Evolutionary conservation across 768 basidiomycete genomes (phyloP).

Genomic region (Aureoboletus auriporus): DNA sequence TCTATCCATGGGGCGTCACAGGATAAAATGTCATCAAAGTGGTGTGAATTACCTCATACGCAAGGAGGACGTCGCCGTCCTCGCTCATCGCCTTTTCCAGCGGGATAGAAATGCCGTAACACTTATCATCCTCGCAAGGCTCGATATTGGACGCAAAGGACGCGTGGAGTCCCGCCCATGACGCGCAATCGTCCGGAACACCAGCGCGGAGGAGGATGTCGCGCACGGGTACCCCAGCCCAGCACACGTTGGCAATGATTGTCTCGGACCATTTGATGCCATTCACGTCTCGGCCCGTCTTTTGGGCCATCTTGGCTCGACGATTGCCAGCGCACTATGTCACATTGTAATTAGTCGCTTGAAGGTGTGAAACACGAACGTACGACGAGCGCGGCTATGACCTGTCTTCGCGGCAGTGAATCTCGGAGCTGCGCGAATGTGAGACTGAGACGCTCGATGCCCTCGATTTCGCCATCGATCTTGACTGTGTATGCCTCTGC

Average conservation of each 20-base stretch:
- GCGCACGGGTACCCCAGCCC: constrained; percentile 58
- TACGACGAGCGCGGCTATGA: constrained; percentile 58
- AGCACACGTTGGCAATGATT: constrained; percentile 65
- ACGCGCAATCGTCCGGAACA: constrained; percentile 25
- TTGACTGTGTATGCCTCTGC: constrained; percentile 22
- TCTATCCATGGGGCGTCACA: constrained; percentile 28
- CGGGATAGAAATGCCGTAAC: constrained; percentile 63
- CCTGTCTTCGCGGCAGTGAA: constrained; percentile 20
- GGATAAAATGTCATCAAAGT: neutral
- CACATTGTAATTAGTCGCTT: neutral
- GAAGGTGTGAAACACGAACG: neutral
- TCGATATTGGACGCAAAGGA: constrained; percentile 61
- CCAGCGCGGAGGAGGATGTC: constrained; percentile 50
- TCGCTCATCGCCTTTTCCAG: constrained; percentile 44
- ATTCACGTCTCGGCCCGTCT: constrained; percentile 43
- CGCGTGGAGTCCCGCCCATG: constrained; percentile 40
- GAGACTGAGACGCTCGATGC: constrained; percentile 13
- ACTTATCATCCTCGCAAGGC: constrained; percentile 56
- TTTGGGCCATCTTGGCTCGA: constrained; percentile 57
- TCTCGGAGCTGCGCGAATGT: constrained; percentile 15
- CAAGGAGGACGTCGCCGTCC: constrained; percentile 53
- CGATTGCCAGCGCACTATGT: constrained; percentile 62
- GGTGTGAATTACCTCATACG: constrained; percentile 47
- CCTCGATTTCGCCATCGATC: constrained; percentile 25
- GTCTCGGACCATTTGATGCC: constrained; percentile 66